These are phyloP conservation scores for Fusarium decemcellulare DNA, from an alignment of 2,329 filamentous ascomycete species.

Conservation along the genomic window DNA sequence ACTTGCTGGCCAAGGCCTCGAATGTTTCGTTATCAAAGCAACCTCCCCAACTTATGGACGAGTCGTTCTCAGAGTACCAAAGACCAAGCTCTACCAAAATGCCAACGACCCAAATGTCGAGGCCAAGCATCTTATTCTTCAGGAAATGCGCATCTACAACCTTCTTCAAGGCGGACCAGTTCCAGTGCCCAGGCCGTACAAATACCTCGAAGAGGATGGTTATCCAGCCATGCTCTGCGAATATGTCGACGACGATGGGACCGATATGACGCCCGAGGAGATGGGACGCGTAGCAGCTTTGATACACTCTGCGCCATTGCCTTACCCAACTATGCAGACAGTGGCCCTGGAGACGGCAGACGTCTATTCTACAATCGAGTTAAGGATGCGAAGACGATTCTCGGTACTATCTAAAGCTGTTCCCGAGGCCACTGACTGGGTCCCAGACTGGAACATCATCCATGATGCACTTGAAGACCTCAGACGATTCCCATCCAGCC, in stretches of 20 bases:
- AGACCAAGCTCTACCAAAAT: conserved; percentile 21
- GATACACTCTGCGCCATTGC: background rate
- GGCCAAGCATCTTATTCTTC: background rate
- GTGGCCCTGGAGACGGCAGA: background rate
- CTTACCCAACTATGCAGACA: rapidly evolving
- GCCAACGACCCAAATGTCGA: background rate
- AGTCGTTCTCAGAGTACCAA: conserved; percentile 18
- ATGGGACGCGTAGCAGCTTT: conserved; percentile 19
- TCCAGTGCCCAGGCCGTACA: background rate
- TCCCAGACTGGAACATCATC: background rate
- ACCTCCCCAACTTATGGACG: background rate
- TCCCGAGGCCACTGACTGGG: background rate
- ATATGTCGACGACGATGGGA: conserved; percentile 20
- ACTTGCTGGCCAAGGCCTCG: conserved; percentile 16
- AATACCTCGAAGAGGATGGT: conserved; percentile 8
- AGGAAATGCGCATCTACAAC: conserved; percentile 17
- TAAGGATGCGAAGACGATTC: conserved; percentile 16
- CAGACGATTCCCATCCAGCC: conserved; percentile 2
- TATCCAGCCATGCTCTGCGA: conserved; percentile 25
- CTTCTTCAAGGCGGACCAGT: background rate
- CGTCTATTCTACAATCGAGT: conserved; percentile 3
- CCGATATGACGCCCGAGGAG: background rate
- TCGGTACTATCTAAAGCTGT: background rate
- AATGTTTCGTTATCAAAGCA: conserved; percentile 26
- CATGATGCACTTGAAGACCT: background rate